Evolutionary conservation across 106 monocot genomes (phyloP).

Genomic region (Apostasia ramifera): DNA sequence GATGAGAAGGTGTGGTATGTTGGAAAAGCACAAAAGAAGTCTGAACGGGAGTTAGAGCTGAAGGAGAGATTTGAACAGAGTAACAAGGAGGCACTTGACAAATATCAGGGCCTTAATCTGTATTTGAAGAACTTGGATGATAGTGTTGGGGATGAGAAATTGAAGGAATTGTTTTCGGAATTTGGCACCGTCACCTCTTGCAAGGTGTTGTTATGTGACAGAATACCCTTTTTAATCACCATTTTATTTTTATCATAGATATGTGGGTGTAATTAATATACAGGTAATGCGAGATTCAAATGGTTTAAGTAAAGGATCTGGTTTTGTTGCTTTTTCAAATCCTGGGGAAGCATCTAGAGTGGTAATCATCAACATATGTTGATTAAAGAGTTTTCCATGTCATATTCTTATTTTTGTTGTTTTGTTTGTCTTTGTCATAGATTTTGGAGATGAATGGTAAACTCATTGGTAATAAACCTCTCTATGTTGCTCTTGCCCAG

Average conservation of each 20-base stretch:
- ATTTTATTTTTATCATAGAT: background rate
- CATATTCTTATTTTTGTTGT: background rate
- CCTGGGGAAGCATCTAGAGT: constrained; percentile 19
- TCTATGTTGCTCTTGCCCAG: constrained; percentile 87
- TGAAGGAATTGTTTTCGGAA: constrained; percentile 59
- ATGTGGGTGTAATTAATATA: background rate
- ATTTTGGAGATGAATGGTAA: constrained; percentile 84
- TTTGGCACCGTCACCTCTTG: constrained; percentile 79
- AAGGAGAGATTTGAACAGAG: constrained; percentile 65
- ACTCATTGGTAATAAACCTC: constrained; percentile 67
- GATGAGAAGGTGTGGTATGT: constrained; percentile 92
- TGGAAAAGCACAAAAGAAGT: constrained; percentile 88
- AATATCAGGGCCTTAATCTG: constrained; percentile 64
- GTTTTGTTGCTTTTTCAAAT: constrained; percentile 25
- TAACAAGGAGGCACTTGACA: constrained; percentile 44
- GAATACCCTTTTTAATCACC: background rate
- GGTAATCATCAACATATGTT: background rate
- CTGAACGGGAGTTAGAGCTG: constrained; percentile 75
- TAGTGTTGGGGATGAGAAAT: constrained; percentile 60
- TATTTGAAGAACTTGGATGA: constrained; percentile 93
- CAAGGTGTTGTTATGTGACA: constrained; percentile 44
- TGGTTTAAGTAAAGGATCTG: constrained; percentile 21
- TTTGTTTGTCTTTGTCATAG: constrained; percentile 20
- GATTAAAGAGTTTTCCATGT: background rate
- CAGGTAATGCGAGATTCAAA: constrained; percentile 32